Percentiles rank a stretch among this genome's conserved stretches.
phyloP scores from a whole-genome alignment of 805 yeast species.

The Zygotorulaspora florentina region DNA sequence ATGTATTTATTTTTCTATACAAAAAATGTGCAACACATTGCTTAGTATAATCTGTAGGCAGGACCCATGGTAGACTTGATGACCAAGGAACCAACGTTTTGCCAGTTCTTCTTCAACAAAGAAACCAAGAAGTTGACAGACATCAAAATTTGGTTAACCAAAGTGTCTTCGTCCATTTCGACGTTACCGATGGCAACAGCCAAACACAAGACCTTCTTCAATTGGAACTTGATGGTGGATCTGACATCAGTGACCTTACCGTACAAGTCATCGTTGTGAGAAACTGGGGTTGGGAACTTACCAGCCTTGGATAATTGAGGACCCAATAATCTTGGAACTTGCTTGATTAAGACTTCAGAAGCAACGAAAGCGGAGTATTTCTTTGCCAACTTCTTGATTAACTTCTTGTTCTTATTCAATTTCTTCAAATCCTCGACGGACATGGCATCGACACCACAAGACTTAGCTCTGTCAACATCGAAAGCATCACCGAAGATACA shows the following conservation, averaged over 20 bases:
- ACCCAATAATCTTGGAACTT: constrained; percentile 99
- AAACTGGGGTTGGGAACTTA: constrained; percentile 99
- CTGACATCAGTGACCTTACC: constrained; percentile 93
- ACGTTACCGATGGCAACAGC: constrained; percentile 99
- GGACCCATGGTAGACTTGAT: constrained; percentile 99
- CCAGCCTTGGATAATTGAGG: constrained; percentile 99
- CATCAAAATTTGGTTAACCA: constrained; percentile 97
- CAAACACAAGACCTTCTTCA: constrained; percentile 98
- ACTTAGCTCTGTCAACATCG: constrained; percentile 99
- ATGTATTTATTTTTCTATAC: background rate
- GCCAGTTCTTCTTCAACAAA: constrained; percentile 99
- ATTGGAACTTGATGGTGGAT: constrained; percentile 99
- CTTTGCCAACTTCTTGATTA: constrained; percentile 99
- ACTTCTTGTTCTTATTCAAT: constrained; percentile 99
- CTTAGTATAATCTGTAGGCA: constrained; percentile 97
- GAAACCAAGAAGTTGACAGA: constrained; percentile 99
- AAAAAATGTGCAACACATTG: constrained; percentile 13
- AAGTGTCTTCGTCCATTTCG: constrained; percentile 95
- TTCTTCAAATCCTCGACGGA: constrained; percentile 99
- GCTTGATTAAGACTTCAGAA: constrained; percentile 98
- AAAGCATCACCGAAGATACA: constrained; percentile 99
- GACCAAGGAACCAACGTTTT: constrained; percentile 98
- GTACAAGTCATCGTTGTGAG: constrained; percentile 98
- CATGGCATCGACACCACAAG: constrained; percentile 99
- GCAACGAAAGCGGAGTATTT: constrained; percentile 99